Conservation (phyloP, 192 early-diverging fungal species). For the Dispira simplex region DNA sequence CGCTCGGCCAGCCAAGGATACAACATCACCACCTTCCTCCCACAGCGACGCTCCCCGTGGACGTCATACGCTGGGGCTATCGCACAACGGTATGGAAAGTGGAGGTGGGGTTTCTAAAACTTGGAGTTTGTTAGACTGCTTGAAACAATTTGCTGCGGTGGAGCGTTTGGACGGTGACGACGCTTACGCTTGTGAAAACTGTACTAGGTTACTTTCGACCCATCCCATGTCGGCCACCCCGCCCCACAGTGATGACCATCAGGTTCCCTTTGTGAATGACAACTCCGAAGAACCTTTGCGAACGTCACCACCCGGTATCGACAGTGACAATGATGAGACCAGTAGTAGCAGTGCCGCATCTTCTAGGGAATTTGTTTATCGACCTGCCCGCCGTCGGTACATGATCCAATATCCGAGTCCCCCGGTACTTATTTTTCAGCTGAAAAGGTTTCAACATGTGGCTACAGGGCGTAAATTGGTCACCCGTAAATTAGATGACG, state of each 20-base stretch:
- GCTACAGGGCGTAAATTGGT: conserved; percentile 10
- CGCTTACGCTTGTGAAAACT: conserved; percentile 44
- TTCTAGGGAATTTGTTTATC: conserved; percentile 14
- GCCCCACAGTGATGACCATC: neutral
- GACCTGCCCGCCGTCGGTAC: conserved; percentile 23
- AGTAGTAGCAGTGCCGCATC: neutral
- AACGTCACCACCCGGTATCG: neutral
- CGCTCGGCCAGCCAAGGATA: too few relatives aligned
- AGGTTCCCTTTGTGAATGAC: neutral
- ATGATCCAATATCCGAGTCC: conserved; percentile 18
- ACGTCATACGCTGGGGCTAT: too few relatives aligned
- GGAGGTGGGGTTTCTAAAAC: too few relatives aligned
- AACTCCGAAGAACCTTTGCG: neutral
- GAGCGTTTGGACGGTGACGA: conserved; percentile 46
- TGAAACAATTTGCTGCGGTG: conserved; percentile 35
- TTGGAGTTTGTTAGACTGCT: conserved; percentile 22
- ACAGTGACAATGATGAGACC: neutral
- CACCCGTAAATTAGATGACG: conserved; percentile 24
- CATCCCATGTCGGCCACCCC: neutral
- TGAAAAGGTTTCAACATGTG: conserved; percentile 27
- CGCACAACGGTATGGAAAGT: too few relatives aligned
- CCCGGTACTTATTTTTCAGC: conserved; percentile 22
- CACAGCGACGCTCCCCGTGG: neutral
- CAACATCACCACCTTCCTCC: neutral
- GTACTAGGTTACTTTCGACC: conserved; percentile 20